Evolutionary conservation across 805 yeast genomes (phyloP), one percentile per base, ranked within the genome.

Genomic region (Komagataella pseudopastoris): DNA sequence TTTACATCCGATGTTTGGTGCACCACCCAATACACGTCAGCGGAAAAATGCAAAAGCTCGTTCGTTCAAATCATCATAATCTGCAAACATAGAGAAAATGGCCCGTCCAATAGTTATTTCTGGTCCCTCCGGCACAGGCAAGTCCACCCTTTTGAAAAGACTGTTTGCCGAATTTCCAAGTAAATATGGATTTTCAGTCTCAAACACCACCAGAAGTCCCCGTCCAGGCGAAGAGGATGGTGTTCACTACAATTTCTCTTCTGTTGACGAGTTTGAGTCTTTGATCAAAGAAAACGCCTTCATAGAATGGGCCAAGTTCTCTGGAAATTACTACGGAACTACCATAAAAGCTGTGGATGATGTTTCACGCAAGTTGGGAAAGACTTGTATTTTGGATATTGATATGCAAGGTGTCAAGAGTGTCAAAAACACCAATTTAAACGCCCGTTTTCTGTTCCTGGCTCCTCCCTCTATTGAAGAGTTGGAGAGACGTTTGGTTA

Each of bases 361-460:
- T 56, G 90, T 86, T 47, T 66, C 76, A 49, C 72, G 76, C 48
- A 67, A 69, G 50, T 65, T 75, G 54, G 86, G 88, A 59, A 80
- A 76, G 67, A 83, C 83, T 51, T 93, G 98, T 72, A 83, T 93
- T 56, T 75, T 93, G 64, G 99, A 93, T 69, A 93, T 93, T 58
- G 99, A 93, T 77, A 90, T 91, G 97, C 98, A 93, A 72, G 99
- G 99, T 58, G 99, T 93, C 61, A 84, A 86, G 71, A 76, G 88
- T 23, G 96, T 93, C 57, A 93, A 93, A 71, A 70, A 79, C 51
- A 80, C 96, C 16, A 78, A 79, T 58, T 75, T 93, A 60, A 80
- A 87, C 59, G 96, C 99, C 24, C 77, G 90, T 66, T 93, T 66
- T 67, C 71, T 93, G 58, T 93, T 93, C 63, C 67, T 93, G 55